Evolutionary conservation across 495 filamentous ascomycete species (phyloP).

Genomic region (Neurospora cerealis): DNA sequence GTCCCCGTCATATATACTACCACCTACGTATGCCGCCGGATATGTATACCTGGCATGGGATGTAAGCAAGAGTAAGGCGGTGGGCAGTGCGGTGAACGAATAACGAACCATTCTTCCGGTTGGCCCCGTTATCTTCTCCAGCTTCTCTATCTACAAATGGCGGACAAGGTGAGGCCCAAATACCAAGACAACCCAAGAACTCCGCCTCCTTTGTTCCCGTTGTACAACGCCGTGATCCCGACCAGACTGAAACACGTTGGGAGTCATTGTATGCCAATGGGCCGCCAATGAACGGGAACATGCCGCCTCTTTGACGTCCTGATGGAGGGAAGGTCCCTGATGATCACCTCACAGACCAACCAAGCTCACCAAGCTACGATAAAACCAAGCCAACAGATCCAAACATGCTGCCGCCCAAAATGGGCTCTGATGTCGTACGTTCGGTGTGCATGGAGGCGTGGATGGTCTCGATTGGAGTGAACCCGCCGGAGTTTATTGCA

Average conservation of each 20-base stretch:
- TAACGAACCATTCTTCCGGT: not conserved
- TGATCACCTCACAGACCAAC: not conserved
- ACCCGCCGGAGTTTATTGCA: not conserved
- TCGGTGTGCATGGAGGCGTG: not conserved
- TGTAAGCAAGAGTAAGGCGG: not conserved
- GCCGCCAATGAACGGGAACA: not conserved
- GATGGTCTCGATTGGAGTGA: not conserved
- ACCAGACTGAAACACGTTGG: not conserved
- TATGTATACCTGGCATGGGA: not conserved
- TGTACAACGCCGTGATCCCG: not conserved
- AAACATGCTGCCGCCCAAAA: not conserved
- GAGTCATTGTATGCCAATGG: not conserved
- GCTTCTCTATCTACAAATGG: not conserved
- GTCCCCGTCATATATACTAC: not conserved
- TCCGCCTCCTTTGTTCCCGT: not conserved
- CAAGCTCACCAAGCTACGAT: not conserved
- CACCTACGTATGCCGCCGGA: not conserved
- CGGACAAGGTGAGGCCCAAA: not conserved
- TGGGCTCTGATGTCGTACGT: not conserved
- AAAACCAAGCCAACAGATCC: not conserved
- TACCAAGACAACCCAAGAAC: not conserved
- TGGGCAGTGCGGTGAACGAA: not conserved
- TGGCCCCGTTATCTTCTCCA: not conserved
- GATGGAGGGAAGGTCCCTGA: not conserved
- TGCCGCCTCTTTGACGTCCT: not conserved